Conservation (phyloP, 2,329 filamentous ascomycete species). For the Cucurbitaria berberidis region DNA sequence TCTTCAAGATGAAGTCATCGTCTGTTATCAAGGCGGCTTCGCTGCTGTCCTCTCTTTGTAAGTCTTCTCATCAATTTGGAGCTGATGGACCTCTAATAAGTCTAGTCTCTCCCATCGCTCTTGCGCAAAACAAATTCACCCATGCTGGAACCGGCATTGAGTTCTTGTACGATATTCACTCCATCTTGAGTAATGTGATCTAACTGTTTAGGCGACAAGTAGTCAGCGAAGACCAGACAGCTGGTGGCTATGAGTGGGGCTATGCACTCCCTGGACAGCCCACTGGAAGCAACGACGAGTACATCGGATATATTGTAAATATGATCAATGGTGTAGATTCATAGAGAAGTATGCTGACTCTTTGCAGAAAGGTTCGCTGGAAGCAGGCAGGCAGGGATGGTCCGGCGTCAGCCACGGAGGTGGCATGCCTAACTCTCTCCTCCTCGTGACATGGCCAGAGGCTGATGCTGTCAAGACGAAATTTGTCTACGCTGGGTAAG, state of each 20-base stretch:
- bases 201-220: slow-evolving; percentile 29
- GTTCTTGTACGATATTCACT: slow-evolving; percentile 31
- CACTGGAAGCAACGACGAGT: slow-evolving; percentile 38
- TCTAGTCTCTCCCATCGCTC: slow-evolving; percentile 31
- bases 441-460: slow-evolving; percentile 43
- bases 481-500: slow-evolving; percentile 41
- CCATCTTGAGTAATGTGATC: not conserved
- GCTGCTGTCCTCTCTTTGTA: slow-evolving; percentile 47
- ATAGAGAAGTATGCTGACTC: slow-evolving; percentile 12
- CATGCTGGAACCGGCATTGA: slow-evolving; percentile 40
- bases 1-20: slow-evolving; percentile 44
- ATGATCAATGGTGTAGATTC: not conserved
- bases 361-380: slow-evolving; percentile 37
- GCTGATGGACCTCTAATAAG: slow-evolving; percentile 12
- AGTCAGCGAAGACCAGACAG: slow-evolving; percentile 32
- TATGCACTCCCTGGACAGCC: slow-evolving; percentile 38
- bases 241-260: slow-evolving; percentile 45
- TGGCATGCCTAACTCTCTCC: slow-evolving; percentile 44
- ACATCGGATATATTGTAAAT: slow-evolving; percentile 48
- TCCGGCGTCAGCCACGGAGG: slow-evolving; percentile 47
- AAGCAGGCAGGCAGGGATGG: slow-evolving; percentile 40
- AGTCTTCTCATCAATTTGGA: slow-evolving; percentile 7
- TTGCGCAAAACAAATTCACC: slow-evolving; percentile 42
- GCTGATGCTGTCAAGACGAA: slow-evolving; percentile 36
- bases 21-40: slow-evolving; percentile 44